These are phyloP conservation scores for Pestalotiopsis sp. DNA, from an alignment of 2,329 filamentous ascomycete species.

Conservation along the genomic window DNA sequence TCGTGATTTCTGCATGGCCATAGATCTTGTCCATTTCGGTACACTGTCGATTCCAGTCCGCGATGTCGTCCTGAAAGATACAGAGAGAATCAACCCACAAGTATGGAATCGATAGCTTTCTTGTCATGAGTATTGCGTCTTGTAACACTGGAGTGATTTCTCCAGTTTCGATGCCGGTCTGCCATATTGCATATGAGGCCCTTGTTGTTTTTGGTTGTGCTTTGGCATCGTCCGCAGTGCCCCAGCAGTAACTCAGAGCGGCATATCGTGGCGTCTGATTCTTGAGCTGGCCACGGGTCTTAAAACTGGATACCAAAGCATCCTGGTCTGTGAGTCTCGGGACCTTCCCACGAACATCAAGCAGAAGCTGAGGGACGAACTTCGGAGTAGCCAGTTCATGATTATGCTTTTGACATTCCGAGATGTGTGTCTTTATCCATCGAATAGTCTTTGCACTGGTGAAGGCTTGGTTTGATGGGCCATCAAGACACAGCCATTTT, in stretches of 20 bases:
- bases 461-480: background rate
- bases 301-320: background rate
- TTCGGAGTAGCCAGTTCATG: background rate
- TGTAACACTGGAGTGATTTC: background rate
- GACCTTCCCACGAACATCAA: background rate
- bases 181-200: background rate
- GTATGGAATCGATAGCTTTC: background rate
- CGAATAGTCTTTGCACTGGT: background rate
- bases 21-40: constrained; percentile 6
- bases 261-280: background rate
- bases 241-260: constrained; percentile 12
- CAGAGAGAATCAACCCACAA: constrained; percentile 3
- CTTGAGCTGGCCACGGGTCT: background rate
- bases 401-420: background rate
- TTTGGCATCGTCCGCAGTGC: background rate
- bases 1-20: constrained; percentile 8
- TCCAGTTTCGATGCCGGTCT: background rate
- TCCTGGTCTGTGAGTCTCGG: background rate
- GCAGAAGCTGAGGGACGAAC: background rate
- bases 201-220: background rate
- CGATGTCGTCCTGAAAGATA: background rate
- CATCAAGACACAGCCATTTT: constrained; percentile 9
- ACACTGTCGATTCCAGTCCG: constrained; percentile 1
- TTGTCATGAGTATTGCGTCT: constrained; percentile 6
- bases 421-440: background rate